Evolutionary conservation across 2,329 filamentous ascomycete genomes (phyloP).

Genomic region (Paecilomyces sp.): DNA sequence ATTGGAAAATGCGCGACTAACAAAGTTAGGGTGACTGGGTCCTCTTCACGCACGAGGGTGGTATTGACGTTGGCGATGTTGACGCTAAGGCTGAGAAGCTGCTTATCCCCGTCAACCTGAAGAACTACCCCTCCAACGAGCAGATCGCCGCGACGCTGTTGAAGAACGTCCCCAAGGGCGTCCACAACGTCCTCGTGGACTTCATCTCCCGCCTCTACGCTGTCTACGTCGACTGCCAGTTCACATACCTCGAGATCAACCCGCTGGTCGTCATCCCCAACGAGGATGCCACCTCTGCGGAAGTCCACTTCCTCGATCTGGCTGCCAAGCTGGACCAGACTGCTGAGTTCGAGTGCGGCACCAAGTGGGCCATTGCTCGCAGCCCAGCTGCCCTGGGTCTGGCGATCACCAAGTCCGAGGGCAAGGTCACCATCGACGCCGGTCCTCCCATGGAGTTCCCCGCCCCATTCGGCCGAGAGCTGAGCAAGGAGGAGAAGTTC

Average conservation of each 20-base stretch:
- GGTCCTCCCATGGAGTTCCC: constrained; percentile 99
- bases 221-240: constrained; percentile 99
- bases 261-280: constrained; percentile 97
- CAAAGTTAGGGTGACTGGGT: constrained; percentile 86
- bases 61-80: constrained; percentile 98
- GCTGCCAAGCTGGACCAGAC: constrained; percentile 99
- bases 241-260: constrained; percentile 99
- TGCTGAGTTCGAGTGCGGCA: constrained; percentile 97
- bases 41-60: constrained; percentile 98
- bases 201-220: constrained; percentile 98
- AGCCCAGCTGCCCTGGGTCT: constrained; percentile 83
- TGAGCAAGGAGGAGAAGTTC: constrained; percentile 98
- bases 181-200: constrained; percentile 97
- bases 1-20: not conserved
- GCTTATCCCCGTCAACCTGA: constrained; percentile 89
- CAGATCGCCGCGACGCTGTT: constrained; percentile 79
- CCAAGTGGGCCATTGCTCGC: constrained; percentile 96
- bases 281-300: constrained; percentile 79
- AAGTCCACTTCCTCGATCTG: constrained; percentile 96
- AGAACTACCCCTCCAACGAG: constrained; percentile 91
- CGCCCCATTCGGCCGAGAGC: constrained; percentile 94
- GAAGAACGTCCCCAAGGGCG: constrained; percentile 86
- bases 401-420: constrained; percentile 56
- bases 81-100: constrained; percentile 99
- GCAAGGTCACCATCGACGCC: constrained; percentile 88